Base-by-base conservation (phyloP, 768 basidiomycete species). In the Lactarius psammicola region DNA sequence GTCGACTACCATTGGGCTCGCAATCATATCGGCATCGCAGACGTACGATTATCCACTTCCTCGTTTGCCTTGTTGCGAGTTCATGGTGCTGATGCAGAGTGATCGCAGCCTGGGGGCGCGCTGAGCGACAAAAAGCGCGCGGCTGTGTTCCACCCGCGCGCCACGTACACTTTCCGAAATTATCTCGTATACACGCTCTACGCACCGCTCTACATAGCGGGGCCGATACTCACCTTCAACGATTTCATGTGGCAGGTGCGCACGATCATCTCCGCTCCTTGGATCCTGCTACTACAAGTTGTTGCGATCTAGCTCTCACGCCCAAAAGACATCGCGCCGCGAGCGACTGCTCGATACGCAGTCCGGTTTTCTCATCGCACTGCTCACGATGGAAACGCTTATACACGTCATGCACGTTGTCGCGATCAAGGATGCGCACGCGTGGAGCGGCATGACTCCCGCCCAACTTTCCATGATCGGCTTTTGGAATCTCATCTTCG, bases 371-470 rank as follows among this genome's bases (percentile, higher is more conserved):
- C 56, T 88, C 5, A 73, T 80, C 54, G 88, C 84, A 66, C 75
- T 94, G 18, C 72, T 95, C 38, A 90, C 87, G 5, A 97, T 98
- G 92, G 97, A 98, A 75, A 77, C 88, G 56, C 84, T 97, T 46
- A 80, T 95, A 44, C 97, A 99, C 74, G 93, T 84, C 75, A 97
- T 98, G 90, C 95, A 97, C 71, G 89, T 97, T 33, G 94, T 96
- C 23, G 96, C 95, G 3, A 96, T 98, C 78, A 98, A 98, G 76
- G 93, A 96, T 69, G 79, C 82, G 0, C 85, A 84, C 56, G 90
- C 91, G 1, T 98, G 95, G 96, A 69, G 74, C 4, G 91, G 90
- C 5, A 84, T 88, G 71, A 84, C 86, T 0, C 88, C 94, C 0
- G 84, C 88, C 9, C 83, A 98, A 73, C 82, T 98, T 23, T 86